These are phyloP conservation scores for Neofusicoccum laricinum DNA, from an alignment of 2,329 filamentous ascomycete species.

Conservation along the genomic window DNA sequence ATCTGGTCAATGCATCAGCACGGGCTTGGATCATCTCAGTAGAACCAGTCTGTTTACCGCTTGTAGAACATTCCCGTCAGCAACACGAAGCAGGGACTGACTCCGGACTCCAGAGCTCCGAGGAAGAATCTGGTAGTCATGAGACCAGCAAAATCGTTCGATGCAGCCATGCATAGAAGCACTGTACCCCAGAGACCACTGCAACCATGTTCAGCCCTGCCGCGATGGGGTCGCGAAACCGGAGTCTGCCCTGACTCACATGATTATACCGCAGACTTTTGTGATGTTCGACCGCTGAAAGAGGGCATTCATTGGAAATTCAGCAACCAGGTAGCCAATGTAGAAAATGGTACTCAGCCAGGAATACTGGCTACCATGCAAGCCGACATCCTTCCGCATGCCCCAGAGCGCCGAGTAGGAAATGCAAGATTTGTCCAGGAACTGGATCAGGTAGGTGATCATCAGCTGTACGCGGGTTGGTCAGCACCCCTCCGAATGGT, in stretches of 20 bases:
- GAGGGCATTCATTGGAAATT: conserved; percentile 13
- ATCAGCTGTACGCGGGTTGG: conserved; percentile 19
- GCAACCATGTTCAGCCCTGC: background rate
- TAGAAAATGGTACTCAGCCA: conserved; percentile 28
- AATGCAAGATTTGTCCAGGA: conserved; percentile 22
- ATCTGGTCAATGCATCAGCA: conserved; percentile 21
- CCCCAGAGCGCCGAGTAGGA: conserved; percentile 25
- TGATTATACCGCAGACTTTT: conserved; percentile 44
- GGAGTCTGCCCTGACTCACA: conserved; percentile 46
- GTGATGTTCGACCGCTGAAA: conserved; percentile 16
- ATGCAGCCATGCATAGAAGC: conserved; percentile 4
- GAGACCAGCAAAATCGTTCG: conserved; percentile 21
- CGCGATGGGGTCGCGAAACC: background rate
- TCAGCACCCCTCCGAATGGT: background rate
- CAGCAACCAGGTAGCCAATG: conserved; percentile 18
- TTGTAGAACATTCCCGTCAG: conserved; percentile 1
- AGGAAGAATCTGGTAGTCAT: conserved; percentile 61
- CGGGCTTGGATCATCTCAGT: conserved; percentile 20
- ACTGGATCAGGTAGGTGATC: conserved; percentile 23
- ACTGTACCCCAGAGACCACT: conserved; percentile 9
- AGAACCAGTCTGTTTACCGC: background rate
- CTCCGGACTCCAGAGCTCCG: conserved; percentile 65
- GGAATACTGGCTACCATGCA: conserved; percentile 24
- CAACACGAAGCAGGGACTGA: conserved; percentile 30
- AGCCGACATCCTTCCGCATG: conserved; percentile 23